Percentiles rank a stretch among this genome's conserved stretches.
Evolutionary conservation across 1,284 basidiomycete species (phyloP).

Genomic region (Paramarasmius palmivorus): DNA sequence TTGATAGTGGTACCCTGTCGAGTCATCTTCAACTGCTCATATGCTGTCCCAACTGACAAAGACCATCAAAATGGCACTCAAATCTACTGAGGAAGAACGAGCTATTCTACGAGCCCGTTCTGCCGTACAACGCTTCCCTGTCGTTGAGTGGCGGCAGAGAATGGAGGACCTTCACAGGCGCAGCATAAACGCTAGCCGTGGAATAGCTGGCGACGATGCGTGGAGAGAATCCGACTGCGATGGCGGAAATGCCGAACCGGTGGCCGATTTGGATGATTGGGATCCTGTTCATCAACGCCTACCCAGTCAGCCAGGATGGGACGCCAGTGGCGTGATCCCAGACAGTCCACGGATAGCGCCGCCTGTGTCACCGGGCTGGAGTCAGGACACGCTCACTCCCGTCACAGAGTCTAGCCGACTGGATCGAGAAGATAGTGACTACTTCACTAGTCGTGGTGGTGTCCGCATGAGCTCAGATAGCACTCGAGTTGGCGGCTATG

Average conservation of each 20-base stretch:
- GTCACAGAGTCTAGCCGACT: background rate
- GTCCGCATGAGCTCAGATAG: background rate
- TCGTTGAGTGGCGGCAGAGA: slow-evolving; percentile 93
- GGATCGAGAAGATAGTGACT: slow-evolving; percentile 55
- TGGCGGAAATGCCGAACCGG: slow-evolving; percentile 45
- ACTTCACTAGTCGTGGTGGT: background rate
- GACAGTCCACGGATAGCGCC: slow-evolving; percentile 29
- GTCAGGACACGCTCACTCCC: slow-evolving; percentile 52
- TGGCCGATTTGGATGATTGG: slow-evolving; percentile 47
- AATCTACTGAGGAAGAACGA: slow-evolving; percentile 86
- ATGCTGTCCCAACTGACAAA: slow-evolving; percentile 95
- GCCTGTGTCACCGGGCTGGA: slow-evolving; percentile 45
- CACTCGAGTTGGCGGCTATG: slow-evolving; percentile 49
- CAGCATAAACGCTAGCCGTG: slow-evolving; percentile 73
- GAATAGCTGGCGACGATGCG: slow-evolving; percentile 67
- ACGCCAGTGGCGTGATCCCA: slow-evolving; percentile 36
- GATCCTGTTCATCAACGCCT: slow-evolving; percentile 52
- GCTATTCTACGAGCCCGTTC: slow-evolving; percentile 90
- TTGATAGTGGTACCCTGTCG: slow-evolving; percentile 89
- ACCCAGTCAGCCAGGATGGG: slow-evolving; percentile 57
- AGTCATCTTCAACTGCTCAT: slow-evolving; percentile 86
- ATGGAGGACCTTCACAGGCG: slow-evolving; percentile 93
- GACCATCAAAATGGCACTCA: slow-evolving; percentile 91
- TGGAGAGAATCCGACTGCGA: slow-evolving; percentile 78
- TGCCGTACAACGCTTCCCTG: slow-evolving; percentile 92